A percentile compares a stretch with the other conserved stretches of the same genome.
These are phyloP conservation scores for Brassica nigra DNA, from an alignment of 345 rosid genomes.

Conservation along the genomic window DNA sequence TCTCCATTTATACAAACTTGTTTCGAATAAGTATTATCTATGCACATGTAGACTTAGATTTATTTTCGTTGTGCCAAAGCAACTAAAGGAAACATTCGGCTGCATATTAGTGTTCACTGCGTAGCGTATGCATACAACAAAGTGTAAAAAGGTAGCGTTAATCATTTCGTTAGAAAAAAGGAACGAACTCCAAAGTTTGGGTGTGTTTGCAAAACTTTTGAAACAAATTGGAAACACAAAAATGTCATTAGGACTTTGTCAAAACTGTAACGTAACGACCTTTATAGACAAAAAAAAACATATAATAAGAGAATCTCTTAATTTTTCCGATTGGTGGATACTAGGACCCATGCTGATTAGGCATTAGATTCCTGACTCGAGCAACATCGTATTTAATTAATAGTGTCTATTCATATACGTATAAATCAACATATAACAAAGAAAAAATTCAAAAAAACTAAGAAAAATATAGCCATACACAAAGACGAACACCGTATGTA, in stretches of 20 bases:
- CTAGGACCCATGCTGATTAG: constrained; percentile 41
- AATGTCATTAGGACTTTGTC: constrained; percentile 26
- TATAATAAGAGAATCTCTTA: constrained; percentile 3
- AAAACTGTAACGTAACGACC: constrained; percentile 17
- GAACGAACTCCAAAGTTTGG: not conserved
- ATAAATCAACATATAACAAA: not conserved
- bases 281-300: constrained; percentile 1
- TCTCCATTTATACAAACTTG: not conserved
- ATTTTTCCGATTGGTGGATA: constrained; percentile 16
- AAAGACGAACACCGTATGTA: constrained; percentile 11
- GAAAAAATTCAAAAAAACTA: not conserved
- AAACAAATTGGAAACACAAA: constrained; percentile 21
- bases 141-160: not conserved
- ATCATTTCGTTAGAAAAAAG: not conserved
- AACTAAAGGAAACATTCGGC: not conserved
- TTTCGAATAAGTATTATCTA: not conserved
- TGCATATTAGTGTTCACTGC: not conserved
- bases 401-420: not conserved
- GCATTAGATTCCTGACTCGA: constrained; percentile 40
- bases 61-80: not conserved
- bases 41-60: not conserved
- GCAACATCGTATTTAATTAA: constrained; percentile 22
- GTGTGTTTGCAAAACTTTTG: not conserved
- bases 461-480: not conserved
- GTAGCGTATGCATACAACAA: constrained; percentile 22